Base-by-base conservation (phyloP, 768 basidiomycete genomes). In the Psilocybe azurescens region DNA sequence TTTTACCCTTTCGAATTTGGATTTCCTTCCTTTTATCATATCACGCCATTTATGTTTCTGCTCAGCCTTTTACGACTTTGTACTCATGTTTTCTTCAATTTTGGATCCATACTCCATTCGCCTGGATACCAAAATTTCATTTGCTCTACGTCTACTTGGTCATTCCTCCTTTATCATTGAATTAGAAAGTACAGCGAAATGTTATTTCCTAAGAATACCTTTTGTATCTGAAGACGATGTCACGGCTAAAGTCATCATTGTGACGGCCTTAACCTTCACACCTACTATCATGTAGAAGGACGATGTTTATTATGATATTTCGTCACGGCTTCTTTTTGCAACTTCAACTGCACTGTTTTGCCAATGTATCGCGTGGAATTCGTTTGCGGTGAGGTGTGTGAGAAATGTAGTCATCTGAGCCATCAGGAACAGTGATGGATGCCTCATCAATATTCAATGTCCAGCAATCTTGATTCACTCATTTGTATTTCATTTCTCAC, bases 31-130 rank as follows among this genome's bases (percentile, higher is more conserved):
- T 56, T 67, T 65, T 70, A 69, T 67, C 68, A 73, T 75, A 72
- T 73, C 74, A 73, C 64, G 68, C 72, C 72, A 87, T 89, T 87
- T 89, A 89, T 85, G 83, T 82, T 79, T 78, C 77, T 88, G 83
- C 83, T 82, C 81, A 77, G 72, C 80, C 67, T 64, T 80, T 86
- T 82, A 89, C 81, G 86, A 87, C 81, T 75, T 62, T 79, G 79
- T 85, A 87, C 83, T 81, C 75, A 68, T 75, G 70, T 69, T 72
- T 65, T 66, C 59, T 63, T 65, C 66, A 50, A 73, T 65, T 61
- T 63, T 69, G 65, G 65, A 69, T 71, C 67, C 67, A 63, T 65
- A 56, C 64, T 70, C 52, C 60, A 65, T 48, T 59, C 56, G 63
- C 58, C 54, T 70, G 67, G 65, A 69, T 62, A 62, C 64, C 60